Evolutionary conservation across 2,329 filamentous ascomycete genomes (phyloP).

Genomic region (Epicoccum sorghinum): DNA sequence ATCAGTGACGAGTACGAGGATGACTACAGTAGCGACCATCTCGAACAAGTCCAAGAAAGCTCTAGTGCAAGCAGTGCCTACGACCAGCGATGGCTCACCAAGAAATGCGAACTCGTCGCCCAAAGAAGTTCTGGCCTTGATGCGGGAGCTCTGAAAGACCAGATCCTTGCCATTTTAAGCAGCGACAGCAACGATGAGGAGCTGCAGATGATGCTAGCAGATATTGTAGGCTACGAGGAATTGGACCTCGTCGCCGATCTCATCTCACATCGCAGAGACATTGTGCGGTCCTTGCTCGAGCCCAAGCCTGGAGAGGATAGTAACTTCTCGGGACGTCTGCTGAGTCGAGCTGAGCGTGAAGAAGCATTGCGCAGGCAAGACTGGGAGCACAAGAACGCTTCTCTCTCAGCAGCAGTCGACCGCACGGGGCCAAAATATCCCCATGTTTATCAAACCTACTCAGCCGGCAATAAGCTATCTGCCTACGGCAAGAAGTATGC

Average conservation of each 20-base stretch:
- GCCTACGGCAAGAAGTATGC: slow-evolving; percentile 80
- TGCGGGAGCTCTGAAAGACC: slow-evolving; percentile 72
- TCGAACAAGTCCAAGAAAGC: slow-evolving; percentile 58
- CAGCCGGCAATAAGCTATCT: slow-evolving; percentile 84
- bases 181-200: slow-evolving; percentile 76
- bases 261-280: slow-evolving; percentile 75
- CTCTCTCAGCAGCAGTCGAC: slow-evolving; percentile 72
- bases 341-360: slow-evolving; percentile 79
- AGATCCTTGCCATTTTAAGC: slow-evolving; percentile 75
- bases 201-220: slow-evolving; percentile 86
- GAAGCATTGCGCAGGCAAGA: slow-evolving; percentile 78
- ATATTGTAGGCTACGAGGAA: slow-evolving; percentile 91
- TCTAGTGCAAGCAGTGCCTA: slow-evolving; percentile 50
- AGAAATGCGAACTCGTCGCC: slow-evolving; percentile 71
- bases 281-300: slow-evolving; percentile 52
- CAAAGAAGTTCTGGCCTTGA: slow-evolving; percentile 69
- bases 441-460: slow-evolving; percentile 86
- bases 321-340: slow-evolving; percentile 62
- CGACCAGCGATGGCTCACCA: slow-evolving; percentile 72
- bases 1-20: slow-evolving; percentile 76
- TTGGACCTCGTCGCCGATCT: slow-evolving; percentile 91
- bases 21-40: slow-evolving; percentile 68
- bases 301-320: slow-evolving; percentile 47
- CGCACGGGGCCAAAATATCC: slow-evolving; percentile 80
- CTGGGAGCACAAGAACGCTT: slow-evolving; percentile 78